These are phyloP conservation scores for Cytidiella melzeri DNA, from an alignment of 768 basidiomycete genomes.

Conservation along the genomic window DNA sequence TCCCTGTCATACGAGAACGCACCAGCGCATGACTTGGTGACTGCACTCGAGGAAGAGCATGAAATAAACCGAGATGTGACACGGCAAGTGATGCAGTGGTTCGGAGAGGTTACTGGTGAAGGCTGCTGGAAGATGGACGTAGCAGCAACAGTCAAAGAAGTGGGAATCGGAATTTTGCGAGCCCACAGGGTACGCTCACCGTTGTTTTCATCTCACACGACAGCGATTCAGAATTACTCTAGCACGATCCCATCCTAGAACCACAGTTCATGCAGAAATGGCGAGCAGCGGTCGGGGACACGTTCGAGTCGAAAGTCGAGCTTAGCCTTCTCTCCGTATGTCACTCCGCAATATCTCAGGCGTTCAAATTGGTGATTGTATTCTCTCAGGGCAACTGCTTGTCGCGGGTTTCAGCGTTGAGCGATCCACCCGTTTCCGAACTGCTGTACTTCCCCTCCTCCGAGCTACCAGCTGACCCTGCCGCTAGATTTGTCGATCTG, in stretches of 20 bases:
- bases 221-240: too few relatives aligned
- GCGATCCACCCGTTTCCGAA: slow-evolving; percentile 27
- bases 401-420: slow-evolving; percentile 30
- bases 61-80: slow-evolving; percentile 59
- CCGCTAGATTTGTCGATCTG: slow-evolving; percentile 79
- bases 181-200: slow-evolving; percentile 53
- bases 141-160: slow-evolving; percentile 55
- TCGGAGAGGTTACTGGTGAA: slow-evolving; percentile 45
- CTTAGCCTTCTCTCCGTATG: slow-evolving; percentile 66
- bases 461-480: slow-evolving; percentile 67
- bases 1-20: slow-evolving; percentile 46
- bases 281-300: slow-evolving; percentile 72
- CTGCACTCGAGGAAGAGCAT: slow-evolving; percentile 64
- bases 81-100: slow-evolving; percentile 75
- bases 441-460: slow-evolving; percentile 76
- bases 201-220: too few relatives aligned
- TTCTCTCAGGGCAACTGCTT: slow-evolving; percentile 74
- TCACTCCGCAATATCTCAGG: slow-evolving; percentile 8
- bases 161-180: slow-evolving; percentile 72
- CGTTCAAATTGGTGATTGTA: too few relatives aligned
- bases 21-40: slow-evolving; percentile 51
- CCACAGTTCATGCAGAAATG: slow-evolving; percentile 58
- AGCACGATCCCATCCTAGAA: slow-evolving; percentile 58
- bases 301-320: slow-evolving; percentile 58
- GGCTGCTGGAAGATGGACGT: slow-evolving; percentile 63